phyloP scores from a whole-genome alignment of 768 basidiomycete genomes.

The Leucocoprinus birnbaumii region DNA sequence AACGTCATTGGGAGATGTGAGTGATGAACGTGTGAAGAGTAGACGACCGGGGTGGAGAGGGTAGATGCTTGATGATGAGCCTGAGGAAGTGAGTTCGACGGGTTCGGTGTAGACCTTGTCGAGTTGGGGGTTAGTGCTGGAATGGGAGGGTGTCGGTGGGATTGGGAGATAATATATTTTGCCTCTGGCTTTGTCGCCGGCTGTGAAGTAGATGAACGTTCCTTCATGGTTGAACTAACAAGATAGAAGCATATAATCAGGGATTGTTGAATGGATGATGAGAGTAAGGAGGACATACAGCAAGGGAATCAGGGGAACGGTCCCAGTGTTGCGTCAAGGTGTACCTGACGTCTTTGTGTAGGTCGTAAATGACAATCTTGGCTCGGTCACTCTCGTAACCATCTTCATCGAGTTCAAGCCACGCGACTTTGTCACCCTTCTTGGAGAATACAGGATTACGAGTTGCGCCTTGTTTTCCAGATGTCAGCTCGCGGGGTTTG shows the following conservation, averaged over 20 bases:
- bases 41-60: slow-evolving; percentile 58
- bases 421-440: slow-evolving; percentile 72
- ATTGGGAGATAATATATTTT: slow-evolving; percentile 73
- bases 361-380: slow-evolving; percentile 78
- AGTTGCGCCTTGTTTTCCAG: slow-evolving; percentile 82
- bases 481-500: slow-evolving; percentile 67
- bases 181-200: slow-evolving; percentile 73
- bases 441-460: slow-evolving; percentile 68
- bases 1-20: slow-evolving; percentile 79
- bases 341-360: slow-evolving; percentile 61
- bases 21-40: slow-evolving; percentile 69
- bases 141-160: slow-evolving; percentile 57
- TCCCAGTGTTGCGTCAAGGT: slow-evolving; percentile 86
- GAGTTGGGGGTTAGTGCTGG: slow-evolving; percentile 50
- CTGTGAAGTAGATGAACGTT: slow-evolving; percentile 65
- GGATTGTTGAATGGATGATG: not conserved
- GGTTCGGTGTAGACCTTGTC: slow-evolving; percentile 49
- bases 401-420: slow-evolving; percentile 85
- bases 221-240: slow-evolving; percentile 78
- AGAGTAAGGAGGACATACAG: slow-evolving; percentile 37
- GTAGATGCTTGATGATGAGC: slow-evolving; percentile 61
- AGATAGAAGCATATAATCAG: slow-evolving; percentile 12
- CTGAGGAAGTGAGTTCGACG: slow-evolving; percentile 52
- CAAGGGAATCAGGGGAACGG: slow-evolving; percentile 62
- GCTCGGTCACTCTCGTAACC: slow-evolving; percentile 88